These are phyloP conservation scores for Fraxinus angustifolia DNA, from an alignment of 305 asterid genomes.

Conservation along the genomic window DNA sequence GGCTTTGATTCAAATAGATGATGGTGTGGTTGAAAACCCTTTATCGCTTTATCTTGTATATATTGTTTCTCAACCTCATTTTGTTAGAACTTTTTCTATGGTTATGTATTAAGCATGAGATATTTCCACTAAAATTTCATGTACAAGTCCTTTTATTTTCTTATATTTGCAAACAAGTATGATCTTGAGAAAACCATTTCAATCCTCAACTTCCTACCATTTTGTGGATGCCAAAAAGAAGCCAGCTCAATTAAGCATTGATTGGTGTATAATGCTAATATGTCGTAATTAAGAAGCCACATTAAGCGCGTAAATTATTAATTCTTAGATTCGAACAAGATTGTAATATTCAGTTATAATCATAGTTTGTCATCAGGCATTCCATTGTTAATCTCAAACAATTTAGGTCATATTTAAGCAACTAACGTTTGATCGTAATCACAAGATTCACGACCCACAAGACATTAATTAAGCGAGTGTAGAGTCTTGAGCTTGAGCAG, in stretches of 20 bases:
- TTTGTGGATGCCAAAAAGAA: neutral
- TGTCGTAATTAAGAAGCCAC: neutral
- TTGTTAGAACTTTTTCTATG: slow-evolving; percentile 16
- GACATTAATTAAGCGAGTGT: neutral
- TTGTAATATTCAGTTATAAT: neutral
- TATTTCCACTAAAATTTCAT: neutral
- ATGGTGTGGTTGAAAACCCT: slow-evolving; percentile 57
- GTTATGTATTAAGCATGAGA: slow-evolving; percentile 14
- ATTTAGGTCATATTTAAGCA: neutral
- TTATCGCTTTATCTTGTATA: slow-evolving; percentile 62
- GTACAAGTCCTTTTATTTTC: neutral
- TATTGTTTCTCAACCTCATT: slow-evolving; percentile 48
- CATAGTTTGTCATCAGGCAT: neutral
- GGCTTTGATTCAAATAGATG: slow-evolving; percentile 33
- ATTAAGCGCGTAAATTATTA: neutral
- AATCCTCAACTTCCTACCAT: neutral
- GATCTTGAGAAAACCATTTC: neutral
- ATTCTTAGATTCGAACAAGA: neutral
- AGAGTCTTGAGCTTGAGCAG: neutral
- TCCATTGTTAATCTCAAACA: neutral
- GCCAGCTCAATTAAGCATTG: neutral
- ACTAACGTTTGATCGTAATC: neutral
- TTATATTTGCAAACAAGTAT: neutral
- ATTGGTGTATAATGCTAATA: neutral
- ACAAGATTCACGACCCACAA: neutral